These are phyloP conservation scores for Didymella sp. DNA, from an alignment of 2,329 filamentous ascomycete genomes.

Conservation along the genomic window DNA sequence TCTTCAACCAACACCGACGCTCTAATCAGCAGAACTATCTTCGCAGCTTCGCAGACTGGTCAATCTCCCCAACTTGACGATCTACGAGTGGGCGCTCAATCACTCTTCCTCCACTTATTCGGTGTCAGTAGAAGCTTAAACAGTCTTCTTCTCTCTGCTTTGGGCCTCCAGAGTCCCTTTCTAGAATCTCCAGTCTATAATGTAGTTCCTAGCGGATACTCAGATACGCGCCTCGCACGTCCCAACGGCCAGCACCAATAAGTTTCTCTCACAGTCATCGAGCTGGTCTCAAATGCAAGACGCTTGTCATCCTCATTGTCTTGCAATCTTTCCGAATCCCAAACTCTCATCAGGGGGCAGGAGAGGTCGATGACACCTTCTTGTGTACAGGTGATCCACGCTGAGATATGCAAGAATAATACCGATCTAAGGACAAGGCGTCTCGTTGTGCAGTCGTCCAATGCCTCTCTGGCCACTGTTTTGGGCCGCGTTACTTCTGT, in stretches of 20 bases:
- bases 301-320: neutral
- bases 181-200: neutral
- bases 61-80: neutral
- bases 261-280: neutral
- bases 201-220: neutral
- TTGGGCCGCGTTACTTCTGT: neutral
- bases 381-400: neutral
- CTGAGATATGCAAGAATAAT: neutral
- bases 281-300: neutral
- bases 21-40: neutral
- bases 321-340: neutral
- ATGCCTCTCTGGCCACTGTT: neutral
- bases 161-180: neutral
- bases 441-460: neutral
- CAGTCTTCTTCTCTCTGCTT: neutral
- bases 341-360: neutral
- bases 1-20: neutral
- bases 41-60: neutral
- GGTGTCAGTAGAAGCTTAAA: neutral
- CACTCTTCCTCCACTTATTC: neutral
- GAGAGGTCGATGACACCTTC: neutral
- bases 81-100: neutral
- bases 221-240: neutral
- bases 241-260: neutral
- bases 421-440: no score